Evolutionary conservation across 305 asterid species (phyloP).

Genomic region (Rubia balearica): DNA sequence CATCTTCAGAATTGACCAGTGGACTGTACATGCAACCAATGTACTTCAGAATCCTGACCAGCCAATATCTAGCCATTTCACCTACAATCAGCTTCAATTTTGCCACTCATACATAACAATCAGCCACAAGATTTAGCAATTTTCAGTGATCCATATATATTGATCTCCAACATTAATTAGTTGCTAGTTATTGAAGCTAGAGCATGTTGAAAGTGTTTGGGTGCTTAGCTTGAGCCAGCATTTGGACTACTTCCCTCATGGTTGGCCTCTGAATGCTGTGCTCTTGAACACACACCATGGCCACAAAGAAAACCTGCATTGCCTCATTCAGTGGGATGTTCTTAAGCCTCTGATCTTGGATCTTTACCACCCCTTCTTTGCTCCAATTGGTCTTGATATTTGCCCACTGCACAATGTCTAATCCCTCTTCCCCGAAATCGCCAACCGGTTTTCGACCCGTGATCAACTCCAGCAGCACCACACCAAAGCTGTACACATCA

Average conservation of each 20-base stretch:
- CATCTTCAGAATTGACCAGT: neutral
- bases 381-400: conserved; percentile 28
- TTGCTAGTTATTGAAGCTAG: neutral
- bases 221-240: conserved; percentile 42
- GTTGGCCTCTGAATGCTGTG: conserved; percentile 36
- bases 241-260: conserved; percentile 38
- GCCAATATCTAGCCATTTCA: too few relatives aligned
- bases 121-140: neutral
- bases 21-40: neutral
- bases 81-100: neutral
- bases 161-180: neutral
- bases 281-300: conserved; percentile 40
- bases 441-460: conserved; percentile 40
- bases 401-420: conserved; percentile 36
- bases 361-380: conserved; percentile 35
- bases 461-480: conserved; percentile 36
- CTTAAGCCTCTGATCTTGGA: conserved; percentile 33
- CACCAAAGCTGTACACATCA: conserved; percentile 45
- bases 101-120: neutral
- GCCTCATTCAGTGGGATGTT: conserved; percentile 32
- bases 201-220: conserved; percentile 35
- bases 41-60: neutral
- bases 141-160: neutral
- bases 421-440: conserved; percentile 37
- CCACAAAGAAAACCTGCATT: conserved; percentile 38